These are phyloP conservation scores for Salix koriyanagi DNA, from an alignment of 345 rosid genomes.

Conservation along the genomic window DNA sequence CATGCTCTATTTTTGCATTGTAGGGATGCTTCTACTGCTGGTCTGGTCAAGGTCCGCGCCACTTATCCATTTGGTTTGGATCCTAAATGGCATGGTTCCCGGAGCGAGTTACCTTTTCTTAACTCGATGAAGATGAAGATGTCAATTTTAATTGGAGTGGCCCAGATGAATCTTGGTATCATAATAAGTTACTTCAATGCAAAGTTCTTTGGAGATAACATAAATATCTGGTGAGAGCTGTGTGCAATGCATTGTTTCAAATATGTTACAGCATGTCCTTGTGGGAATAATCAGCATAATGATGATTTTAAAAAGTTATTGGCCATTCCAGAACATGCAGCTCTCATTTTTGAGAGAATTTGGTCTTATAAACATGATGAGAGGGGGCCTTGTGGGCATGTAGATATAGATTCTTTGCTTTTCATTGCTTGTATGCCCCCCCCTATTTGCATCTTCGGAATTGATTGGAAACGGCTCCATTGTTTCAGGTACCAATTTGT, in stretches of 20 bases:
- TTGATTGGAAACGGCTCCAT: not conserved
- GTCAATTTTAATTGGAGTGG: constrained; percentile 93
- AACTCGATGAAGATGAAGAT: constrained; percentile 99
- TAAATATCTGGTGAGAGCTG: constrained; percentile 65
- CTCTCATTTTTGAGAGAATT: not conserved
- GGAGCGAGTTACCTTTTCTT: constrained; percentile 88
- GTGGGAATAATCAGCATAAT: not conserved
- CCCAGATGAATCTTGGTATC: constrained; percentile 97
- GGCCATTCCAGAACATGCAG: not conserved
- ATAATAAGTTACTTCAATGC: constrained; percentile 88
- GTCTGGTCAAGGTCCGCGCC: constrained; percentile 66
- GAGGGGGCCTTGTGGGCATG: not conserved
- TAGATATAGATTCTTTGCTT: not conserved
- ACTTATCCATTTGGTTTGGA: constrained; percentile 94
- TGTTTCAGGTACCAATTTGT: constrained; percentile 81
- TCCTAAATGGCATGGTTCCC: constrained; percentile 92
- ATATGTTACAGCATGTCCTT: not conserved
- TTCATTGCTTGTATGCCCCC: not conserved
- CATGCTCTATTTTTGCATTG: constrained; percentile 3
- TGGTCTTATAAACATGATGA: not conserved
- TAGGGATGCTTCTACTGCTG: constrained; percentile 75
- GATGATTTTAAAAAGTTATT: not conserved
- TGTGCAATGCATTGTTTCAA: not conserved
- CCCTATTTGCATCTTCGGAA: not conserved
- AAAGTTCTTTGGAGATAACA: constrained; percentile 48